phyloP scores from a whole-genome alignment of 768 basidiomycete species.

The Polyporus arcularius region DNA sequence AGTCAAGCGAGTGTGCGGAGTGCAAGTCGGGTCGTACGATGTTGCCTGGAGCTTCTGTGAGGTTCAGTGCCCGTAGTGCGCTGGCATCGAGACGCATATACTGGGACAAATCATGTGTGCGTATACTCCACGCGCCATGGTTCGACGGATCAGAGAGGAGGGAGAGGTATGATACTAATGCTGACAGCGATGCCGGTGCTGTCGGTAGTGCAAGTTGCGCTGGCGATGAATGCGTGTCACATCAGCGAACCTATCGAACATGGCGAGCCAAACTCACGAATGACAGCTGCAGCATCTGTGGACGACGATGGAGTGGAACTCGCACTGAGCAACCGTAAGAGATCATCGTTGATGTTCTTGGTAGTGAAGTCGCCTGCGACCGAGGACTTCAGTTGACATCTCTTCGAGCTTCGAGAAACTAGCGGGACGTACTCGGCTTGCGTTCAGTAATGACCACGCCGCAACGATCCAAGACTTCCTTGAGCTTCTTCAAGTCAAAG shows the following conservation, averaged over 20 bases:
- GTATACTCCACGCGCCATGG: constrained; percentile 76
- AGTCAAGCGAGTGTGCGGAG: not conserved
- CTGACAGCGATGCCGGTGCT: constrained; percentile 80
- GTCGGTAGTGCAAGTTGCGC: constrained; percentile 76
- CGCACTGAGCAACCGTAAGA: constrained; percentile 65
- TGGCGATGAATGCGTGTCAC: constrained; percentile 30
- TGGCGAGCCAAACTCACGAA: constrained; percentile 45
- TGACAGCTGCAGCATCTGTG: constrained; percentile 50
- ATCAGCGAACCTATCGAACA: constrained; percentile 2
- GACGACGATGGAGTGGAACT: constrained; percentile 41
- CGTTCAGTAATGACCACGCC: constrained; percentile 89
- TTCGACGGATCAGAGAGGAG: constrained; percentile 79
- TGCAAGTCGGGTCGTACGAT: constrained; percentile 15
- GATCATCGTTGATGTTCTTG: constrained; percentile 78
- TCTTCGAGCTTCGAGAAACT: not conserved
- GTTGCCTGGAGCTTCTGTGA: constrained; percentile 73
- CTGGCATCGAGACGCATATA: constrained; percentile 98
- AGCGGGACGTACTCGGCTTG: constrained; percentile 65
- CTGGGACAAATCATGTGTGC: constrained; percentile 87
- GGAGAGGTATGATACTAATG: constrained; percentile 79
- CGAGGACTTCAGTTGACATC: not conserved
- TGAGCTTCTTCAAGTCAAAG: constrained; percentile 84
- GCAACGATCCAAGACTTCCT: constrained; percentile 85
- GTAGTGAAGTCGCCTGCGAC: constrained; percentile 77
- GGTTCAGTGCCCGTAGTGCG: constrained; percentile 84